Evolutionary conservation across 805 yeast species (phyloP), one percentile per base, ranked within the genome.

Genomic region (Spathaspora passalidarum): DNA sequence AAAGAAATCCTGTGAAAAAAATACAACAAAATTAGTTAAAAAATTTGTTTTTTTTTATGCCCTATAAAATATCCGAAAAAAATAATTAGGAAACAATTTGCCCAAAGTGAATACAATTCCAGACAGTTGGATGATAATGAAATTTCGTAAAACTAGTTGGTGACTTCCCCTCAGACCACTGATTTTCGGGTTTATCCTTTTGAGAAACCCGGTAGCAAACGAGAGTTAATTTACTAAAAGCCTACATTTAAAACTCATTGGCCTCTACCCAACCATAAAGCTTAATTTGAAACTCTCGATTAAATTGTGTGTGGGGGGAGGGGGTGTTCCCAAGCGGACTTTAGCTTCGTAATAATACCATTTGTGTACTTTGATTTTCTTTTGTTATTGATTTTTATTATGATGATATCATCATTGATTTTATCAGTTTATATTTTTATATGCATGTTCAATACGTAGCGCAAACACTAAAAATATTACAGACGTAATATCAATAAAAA

Each of bases 41-140:
- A n/a, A n/a, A 29, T 13, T 29, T 29, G 13, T n/a, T 29, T 29
- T 29, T 22, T 29, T 29, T 29, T 29, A 29, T 29, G 17, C 14
- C 34, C 34, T 29, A 34, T 34, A 34, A 34, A 17, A 34, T 17
- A 34, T 17, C 37, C 19, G 37, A 34, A 16, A 34, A 32, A 34
- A 34, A 34, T 34, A 17, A 34, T 34, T 16, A 7, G 21, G 37
- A 34, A 34, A 34, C 19, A 34, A 17, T 34, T 34, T 18, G 19
- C 14, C 10, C 7, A 34, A 34, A 17, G 21, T 17, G 37, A 17
- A 8, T 34, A 34, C 19, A 34, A 34, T 34, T 34, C 21, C 37
- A 34, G 20, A 3, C 8, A 34, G 37, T 16, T 34, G 37, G 21
- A 34, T 34, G 37, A 34, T 34, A 34, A 34, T 34, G 37, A 34